Conservation (phyloP, 2,329 filamentous ascomycete genomes). For the Diaporthe batatas region DNA sequence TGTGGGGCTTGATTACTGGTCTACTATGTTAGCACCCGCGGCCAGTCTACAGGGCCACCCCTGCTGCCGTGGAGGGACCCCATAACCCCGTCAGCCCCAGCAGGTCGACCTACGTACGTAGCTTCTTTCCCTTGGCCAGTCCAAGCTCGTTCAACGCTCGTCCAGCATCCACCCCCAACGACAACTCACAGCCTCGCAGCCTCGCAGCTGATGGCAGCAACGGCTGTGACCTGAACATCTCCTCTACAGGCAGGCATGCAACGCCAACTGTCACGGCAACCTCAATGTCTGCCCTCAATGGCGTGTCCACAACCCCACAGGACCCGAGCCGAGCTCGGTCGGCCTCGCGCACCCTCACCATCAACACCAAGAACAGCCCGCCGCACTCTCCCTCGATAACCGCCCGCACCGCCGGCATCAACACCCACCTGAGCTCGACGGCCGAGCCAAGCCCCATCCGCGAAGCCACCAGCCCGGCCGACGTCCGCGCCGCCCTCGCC, state of each 20-base stretch:
- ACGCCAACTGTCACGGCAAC: slow-evolving; percentile 53
- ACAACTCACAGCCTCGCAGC: slow-evolving; percentile 12
- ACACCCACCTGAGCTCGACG: slow-evolving; percentile 43
- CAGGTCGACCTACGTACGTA: slow-evolving; percentile 23
- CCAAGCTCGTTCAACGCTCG: not conserved
- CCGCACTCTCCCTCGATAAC: slow-evolving; percentile 34
- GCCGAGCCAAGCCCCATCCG: slow-evolving; percentile 62
- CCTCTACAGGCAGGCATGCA: slow-evolving; percentile 56
- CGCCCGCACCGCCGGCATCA: slow-evolving; percentile 29
- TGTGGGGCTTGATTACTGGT: too few species aligned
- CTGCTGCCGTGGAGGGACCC: not conserved
- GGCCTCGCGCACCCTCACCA: slow-evolving; percentile 43
- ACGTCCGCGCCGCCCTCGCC: slow-evolving; percentile 83
- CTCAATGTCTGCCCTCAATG: slow-evolving; percentile 65
- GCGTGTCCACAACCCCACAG: slow-evolving; percentile 53
- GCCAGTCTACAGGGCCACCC: not conserved
- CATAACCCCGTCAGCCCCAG: not conserved
- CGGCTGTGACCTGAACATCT: slow-evolving; percentile 32
- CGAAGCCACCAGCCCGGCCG: slow-evolving; percentile 79
- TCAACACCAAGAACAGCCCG: slow-evolving; percentile 42
- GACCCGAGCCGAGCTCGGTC: slow-evolving; percentile 42
- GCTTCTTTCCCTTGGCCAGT: slow-evolving; percentile 11
- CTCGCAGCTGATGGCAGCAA: slow-evolving; percentile 39
- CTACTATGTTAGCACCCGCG: too few species aligned
- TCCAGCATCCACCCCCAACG: slow-evolving; percentile 4